Conservation (phyloP, 805 yeast genomes). For the Myxozyma udenii region DNA sequence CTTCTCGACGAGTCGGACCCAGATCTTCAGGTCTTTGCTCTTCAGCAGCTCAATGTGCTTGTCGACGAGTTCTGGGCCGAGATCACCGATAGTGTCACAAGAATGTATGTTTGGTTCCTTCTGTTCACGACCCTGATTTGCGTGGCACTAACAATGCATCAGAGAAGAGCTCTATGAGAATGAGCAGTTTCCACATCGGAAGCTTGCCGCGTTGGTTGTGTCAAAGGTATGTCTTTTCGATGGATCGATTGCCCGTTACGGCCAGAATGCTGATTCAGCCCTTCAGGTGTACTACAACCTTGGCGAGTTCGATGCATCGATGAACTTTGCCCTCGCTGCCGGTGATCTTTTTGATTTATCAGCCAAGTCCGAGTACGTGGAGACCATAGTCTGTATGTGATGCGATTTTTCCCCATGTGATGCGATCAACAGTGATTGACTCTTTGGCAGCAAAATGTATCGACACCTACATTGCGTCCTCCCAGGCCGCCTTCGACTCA, state of each 20-base stretch:
- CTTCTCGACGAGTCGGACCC: slow-evolving; percentile 79
- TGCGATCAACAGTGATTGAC: neutral
- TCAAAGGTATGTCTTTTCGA: slow-evolving; percentile 57
- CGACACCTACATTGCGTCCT: slow-evolving; percentile 67
- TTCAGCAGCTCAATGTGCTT: slow-evolving; percentile 70
- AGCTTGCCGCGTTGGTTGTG: slow-evolving; percentile 85
- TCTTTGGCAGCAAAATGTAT: slow-evolving; percentile 63
- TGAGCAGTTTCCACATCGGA: slow-evolving; percentile 65
- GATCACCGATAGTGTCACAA: slow-evolving; percentile 82
- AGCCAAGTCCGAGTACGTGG: slow-evolving; percentile 79
- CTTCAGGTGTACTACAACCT: slow-evolving; percentile 63
- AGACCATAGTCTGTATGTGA: slow-evolving; percentile 70
- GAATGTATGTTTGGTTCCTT: slow-evolving; percentile 44
- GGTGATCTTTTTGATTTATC: slow-evolving; percentile 73
- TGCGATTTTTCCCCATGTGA: neutral
- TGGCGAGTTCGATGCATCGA: slow-evolving; percentile 90
- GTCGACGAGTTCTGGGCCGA: slow-evolving; percentile 97
- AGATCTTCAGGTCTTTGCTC: slow-evolving; percentile 75
- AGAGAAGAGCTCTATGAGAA: slow-evolving; percentile 87
- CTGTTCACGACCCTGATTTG: neutral
- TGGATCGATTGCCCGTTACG: neutral
- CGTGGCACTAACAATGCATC: neutral
- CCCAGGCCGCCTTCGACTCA: slow-evolving; percentile 45
- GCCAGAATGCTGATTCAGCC: neutral
- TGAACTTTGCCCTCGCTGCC: slow-evolving; percentile 81